phyloP scores from a whole-genome alignment of 371 early-diverging fungal genomes.

The Mortierella sp. region DNA sequence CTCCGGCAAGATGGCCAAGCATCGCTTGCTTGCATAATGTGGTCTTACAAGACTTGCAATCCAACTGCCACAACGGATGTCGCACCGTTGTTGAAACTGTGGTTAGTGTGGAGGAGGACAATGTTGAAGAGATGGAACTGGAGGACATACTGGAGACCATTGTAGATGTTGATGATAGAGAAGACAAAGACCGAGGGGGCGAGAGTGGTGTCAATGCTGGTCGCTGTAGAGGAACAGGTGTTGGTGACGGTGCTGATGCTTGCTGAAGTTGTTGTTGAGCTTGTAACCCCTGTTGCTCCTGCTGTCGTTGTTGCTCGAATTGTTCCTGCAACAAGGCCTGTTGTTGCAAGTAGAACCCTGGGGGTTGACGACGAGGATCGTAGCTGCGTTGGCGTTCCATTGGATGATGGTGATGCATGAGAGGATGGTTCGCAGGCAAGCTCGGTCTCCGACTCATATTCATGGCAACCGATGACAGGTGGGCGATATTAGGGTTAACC shows the following conservation, averaged over 20 bases:
- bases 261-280: neutral
- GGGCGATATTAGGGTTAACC: neutral
- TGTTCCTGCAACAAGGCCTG: conserved; percentile 10
- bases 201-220: conserved; percentile 14
- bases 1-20: conserved; percentile 26
- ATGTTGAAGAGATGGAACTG: neutral
- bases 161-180: neutral
- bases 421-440: conserved; percentile 1
- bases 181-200: neutral
- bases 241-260: neutral
- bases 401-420: conserved; percentile 23
- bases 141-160: neutral
- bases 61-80: conserved; percentile 24
- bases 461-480: conserved; percentile 2
- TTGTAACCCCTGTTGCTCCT: neutral
- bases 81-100: neutral
- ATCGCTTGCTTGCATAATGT: conserved; percentile 24
- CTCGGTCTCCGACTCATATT: conserved; percentile 14
- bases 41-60: conserved; percentile 16
- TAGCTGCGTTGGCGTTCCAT: conserved; percentile 26
- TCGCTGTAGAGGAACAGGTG: neutral
- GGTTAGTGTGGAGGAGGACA: neutral
- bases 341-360: conserved; percentile 9
- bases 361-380: conserved; percentile 21
- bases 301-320: neutral